These are phyloP conservation scores for Macrocybe sp. DNA, from an alignment of 1,284 basidiomycete genomes.

Conservation along the genomic window DNA sequence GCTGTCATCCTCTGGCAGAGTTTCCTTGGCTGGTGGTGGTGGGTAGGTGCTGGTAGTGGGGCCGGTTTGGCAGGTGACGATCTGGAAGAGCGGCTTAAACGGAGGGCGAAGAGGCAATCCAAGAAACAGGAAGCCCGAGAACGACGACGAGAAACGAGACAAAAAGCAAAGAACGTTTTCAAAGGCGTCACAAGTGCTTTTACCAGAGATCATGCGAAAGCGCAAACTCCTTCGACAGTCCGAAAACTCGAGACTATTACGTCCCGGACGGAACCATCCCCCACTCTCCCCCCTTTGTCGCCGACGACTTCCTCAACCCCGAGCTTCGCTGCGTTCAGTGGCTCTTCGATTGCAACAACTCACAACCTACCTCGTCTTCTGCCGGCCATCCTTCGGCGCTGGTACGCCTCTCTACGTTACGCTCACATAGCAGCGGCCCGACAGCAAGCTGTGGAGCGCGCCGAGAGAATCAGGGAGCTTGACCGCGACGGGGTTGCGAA, in stretches of 20 bases:
- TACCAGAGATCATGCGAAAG: constrained; percentile 9
- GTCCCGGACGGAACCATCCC: constrained; percentile 2
- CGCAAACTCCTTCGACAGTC: neutral
- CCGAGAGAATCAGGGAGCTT: constrained; percentile 54
- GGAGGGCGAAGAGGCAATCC: constrained; percentile 53
- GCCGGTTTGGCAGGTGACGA: constrained; percentile 47
- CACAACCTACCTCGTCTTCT: constrained; percentile 29
- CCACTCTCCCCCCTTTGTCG: constrained; percentile 8
- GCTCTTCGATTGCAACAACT: constrained; percentile 14
- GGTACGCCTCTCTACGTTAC: constrained; percentile 53
- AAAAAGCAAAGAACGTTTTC: constrained; percentile 48
- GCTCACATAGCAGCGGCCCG: constrained; percentile 66
- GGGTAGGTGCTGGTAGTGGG: constrained; percentile 81
- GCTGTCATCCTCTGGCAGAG: constrained; percentile 90
- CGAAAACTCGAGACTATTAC: neutral
- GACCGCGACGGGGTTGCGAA: constrained; percentile 35
- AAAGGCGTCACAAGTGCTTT: constrained; percentile 47
- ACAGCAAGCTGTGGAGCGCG: constrained; percentile 59
- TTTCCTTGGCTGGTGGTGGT: constrained; percentile 95
- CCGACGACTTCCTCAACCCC: constrained; percentile 7
- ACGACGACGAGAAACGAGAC: constrained; percentile 37
- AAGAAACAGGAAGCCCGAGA: constrained; percentile 41
- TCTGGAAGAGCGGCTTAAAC: constrained; percentile 45
- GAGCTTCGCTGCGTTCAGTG: constrained; percentile 13
- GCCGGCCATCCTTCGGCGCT: constrained; percentile 38